Evolutionary conservation across 2,329 filamentous ascomycete genomes (phyloP), one percentile per base, ranked within the genome.

Genomic region (Fusarium graminum): DNA sequence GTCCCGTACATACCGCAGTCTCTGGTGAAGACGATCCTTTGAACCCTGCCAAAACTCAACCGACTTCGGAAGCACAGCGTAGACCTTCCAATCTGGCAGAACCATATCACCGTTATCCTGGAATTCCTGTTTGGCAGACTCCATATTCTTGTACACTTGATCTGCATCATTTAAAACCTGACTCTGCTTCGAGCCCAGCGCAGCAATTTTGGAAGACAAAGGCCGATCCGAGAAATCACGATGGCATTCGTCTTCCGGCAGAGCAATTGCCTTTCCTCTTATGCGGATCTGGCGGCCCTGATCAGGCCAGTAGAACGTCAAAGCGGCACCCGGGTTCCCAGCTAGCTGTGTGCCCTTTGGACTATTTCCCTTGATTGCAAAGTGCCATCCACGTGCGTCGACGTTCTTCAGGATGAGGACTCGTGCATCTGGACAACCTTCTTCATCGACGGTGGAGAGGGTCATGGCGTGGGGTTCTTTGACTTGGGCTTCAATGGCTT

Each of bases 21-120:
- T 19, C 26, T 54, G 55, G 16, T 60, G 58, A 3, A 60, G 10
- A 1, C 58, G 58, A n/a, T 60, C 46, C 19, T 19, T 38, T 3
- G 58, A 60, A 30, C 55, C 58, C 22, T 60, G 58, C 58, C 58
- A 60, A 19, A 60, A 60, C 16, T 60, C 58, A 6, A 60, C 40
- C 0, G 17, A 22, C 3, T 44, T n/a, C 1, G 58, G 58, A 1
- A 9, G 26, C 4, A 60, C 58, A 4, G 58, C 58, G 17, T 60
- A 60, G 6, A 60, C 55, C 6, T 45, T 28, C 58, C 58, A 60
- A n/a, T 3, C 46, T 34, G 7, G 36, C 29, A 2, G 46, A 26
- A 14, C 11, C 9, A n/a, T 19, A 7, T 54, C 17, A 2, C 2
- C 16, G 9, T 28, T 1, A 2, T 14, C 13, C 3, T 40, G 13